Evolutionary conservation across 768 basidiomycete species (phyloP).

Genomic region (Boletus coccyginus): DNA sequence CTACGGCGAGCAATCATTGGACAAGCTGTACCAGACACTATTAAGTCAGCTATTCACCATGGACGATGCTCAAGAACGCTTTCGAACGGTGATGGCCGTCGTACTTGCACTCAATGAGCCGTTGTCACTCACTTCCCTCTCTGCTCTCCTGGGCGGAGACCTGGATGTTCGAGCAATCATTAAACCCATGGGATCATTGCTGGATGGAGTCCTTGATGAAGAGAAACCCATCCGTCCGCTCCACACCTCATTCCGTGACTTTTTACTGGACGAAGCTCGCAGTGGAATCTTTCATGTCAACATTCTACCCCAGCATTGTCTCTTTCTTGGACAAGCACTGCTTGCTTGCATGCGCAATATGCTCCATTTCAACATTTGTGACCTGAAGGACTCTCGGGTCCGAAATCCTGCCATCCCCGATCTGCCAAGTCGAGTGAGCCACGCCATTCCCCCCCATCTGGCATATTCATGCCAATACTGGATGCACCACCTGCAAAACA

Average conservation of each 20-base stretch:
- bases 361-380: too few species aligned
- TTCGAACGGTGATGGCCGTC: not conserved
- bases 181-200: not conserved
- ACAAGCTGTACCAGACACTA: not conserved
- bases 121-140: not conserved
- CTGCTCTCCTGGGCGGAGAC: not conserved
- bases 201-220: not conserved
- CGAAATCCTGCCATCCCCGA: not conserved
- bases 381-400: too few species aligned
- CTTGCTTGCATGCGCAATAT: too few species aligned
- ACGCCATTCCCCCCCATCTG: not conserved
- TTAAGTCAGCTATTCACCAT: not conserved
- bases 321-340: not conserved
- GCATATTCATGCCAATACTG: too few species aligned
- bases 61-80: not conserved
- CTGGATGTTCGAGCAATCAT: not conserved
- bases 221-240: not conserved
- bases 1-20: not conserved
- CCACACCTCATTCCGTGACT: not conserved
- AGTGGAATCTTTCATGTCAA: not conserved
- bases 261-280: not conserved
- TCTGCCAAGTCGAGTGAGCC: not conserved
- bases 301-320: not conserved
- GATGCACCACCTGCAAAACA: too few species aligned
- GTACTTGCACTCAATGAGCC: not conserved